Evolutionary conservation across 2,329 filamentous ascomycete species (phyloP).

Genomic region (Teratosphaeria viscida): DNA sequence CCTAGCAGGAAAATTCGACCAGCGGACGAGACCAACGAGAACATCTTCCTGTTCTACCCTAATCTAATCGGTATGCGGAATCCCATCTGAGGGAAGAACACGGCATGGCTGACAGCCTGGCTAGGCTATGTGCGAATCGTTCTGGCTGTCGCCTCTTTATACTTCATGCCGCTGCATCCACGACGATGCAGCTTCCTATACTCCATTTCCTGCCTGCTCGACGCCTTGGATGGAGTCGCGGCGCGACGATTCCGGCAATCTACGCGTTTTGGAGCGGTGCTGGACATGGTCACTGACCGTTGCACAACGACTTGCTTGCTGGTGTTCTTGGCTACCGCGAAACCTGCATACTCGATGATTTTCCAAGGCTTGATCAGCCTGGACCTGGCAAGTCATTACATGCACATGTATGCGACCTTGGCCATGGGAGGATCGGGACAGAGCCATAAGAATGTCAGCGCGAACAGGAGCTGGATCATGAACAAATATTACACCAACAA

Average conservation of each 20-base stretch:
- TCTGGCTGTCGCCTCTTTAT: constrained; percentile 74
- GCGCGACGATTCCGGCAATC: constrained; percentile 80
- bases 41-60: constrained; percentile 45
- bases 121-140: constrained; percentile 42
- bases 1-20: constrained; percentile 7
- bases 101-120: neutral
- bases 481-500: constrained; percentile 97
- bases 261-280: constrained; percentile 87
- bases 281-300: constrained; percentile 98
- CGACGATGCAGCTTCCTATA: constrained; percentile 87
- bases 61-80: constrained; percentile 39
- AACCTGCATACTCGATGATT: constrained; percentile 83
- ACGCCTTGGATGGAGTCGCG: constrained; percentile 90
- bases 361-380: constrained; percentile 90
- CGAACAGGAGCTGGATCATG: constrained; percentile 75
- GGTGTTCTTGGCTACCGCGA: constrained; percentile 88
- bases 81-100: neutral
- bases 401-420: constrained; percentile 96
- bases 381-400: constrained; percentile 92
- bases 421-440: constrained; percentile 69
- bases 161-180: constrained; percentile 99
- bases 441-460: constrained; percentile 91
- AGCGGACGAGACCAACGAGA: constrained; percentile 34
- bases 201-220: constrained; percentile 86
- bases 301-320: constrained; percentile 93